Conservation (phyloP, 2,329 filamentous ascomycete genomes). For the Massarina eburnea region DNA sequence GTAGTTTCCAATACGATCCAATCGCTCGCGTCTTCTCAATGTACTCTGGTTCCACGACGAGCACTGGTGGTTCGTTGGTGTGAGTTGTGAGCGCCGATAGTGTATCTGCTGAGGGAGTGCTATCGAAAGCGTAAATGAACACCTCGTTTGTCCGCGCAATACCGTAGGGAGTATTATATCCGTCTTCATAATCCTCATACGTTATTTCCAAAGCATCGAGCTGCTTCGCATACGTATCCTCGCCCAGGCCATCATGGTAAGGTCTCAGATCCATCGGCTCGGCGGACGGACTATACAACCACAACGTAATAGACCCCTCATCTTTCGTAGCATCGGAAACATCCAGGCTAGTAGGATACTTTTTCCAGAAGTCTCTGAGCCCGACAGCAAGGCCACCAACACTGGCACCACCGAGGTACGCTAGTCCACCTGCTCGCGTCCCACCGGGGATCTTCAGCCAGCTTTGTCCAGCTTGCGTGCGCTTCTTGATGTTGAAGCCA, state of each 20-base stretch:
- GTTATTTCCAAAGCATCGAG: constrained; percentile 64
- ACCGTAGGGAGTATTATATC: constrained; percentile 59
- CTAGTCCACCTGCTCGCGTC: constrained; percentile 58
- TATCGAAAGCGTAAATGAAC: constrained; percentile 55
- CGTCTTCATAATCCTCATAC: constrained; percentile 63
- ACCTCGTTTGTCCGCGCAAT: constrained; percentile 62
- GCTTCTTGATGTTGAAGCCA: constrained; percentile 62
- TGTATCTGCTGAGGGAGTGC: constrained; percentile 53
- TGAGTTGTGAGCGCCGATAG: constrained; percentile 49
- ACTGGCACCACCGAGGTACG: constrained; percentile 60
- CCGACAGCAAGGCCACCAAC: constrained; percentile 62
- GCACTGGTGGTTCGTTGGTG: constrained; percentile 56
- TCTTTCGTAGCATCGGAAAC: constrained; percentile 55
- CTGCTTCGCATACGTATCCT: constrained; percentile 59
- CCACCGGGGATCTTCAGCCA: constrained; percentile 63
- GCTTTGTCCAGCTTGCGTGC: constrained; percentile 58
- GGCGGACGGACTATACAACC: constrained; percentile 62
- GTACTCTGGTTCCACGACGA: constrained; percentile 52
- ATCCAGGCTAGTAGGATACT: constrained; percentile 61
- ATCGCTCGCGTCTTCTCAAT: constrained; percentile 57
- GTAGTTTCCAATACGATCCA: constrained; percentile 58
- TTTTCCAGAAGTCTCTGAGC: constrained; percentile 64
- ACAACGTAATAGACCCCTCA: constrained; percentile 57
- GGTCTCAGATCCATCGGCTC: constrained; percentile 59
- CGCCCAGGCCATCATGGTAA: constrained; percentile 60